Base-by-base conservation (phyloP, 2,329 filamentous ascomycete genomes). In the Gaeumannomyces tritici region DNA sequence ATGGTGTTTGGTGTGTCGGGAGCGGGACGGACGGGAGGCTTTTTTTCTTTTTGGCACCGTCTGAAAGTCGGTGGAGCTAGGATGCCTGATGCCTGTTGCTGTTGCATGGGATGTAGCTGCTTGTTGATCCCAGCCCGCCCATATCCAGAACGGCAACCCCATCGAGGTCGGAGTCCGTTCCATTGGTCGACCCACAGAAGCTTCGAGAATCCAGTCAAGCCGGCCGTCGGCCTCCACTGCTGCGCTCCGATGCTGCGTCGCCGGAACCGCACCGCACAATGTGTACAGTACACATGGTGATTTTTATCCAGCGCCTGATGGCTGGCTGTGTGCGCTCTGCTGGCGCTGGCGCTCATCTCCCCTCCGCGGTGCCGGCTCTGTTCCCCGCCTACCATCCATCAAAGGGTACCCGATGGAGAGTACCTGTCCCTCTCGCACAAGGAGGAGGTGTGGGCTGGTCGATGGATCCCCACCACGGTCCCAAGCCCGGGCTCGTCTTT, bases 171-270 rank as follows among this genome's bases (percentile, higher is more conserved):
- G 42, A 11, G 21, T 15, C 35, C 21, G 35, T n/a, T 24, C 42
- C 6, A 51, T 51, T 47, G 18, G 42, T n/a, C 42, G 42, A n/a
- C 51, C 73, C 76, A 77, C 74, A 74, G 76, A 78, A 78, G 71
- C 66, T 78, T 78, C 76, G 74, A 76, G 76, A 78, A 78, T 71
- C 67, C 64, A 60, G 60, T 24, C 7, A 4, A 42, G 60, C 4
- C 18, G 6, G n/a, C 13, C 7, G 21, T 42, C 18, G 35, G 35
- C 35, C 35, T 42, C 35, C 35, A 42, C 35, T 42, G 31, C 31
- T 31, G 31, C 31, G 31, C 31, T 31, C 31, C 31, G 8, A 31
- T 11, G 31, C 31, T 31, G 31, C 31, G 31, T 2, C 31, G 4
- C 15, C 35, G 35, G 35, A 15, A 42, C 2, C 12, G 18, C 12